Evolutionary conservation across 1,139 yeast species (phyloP).

Genomic region (Trichomonascaceae sp.): DNA sequence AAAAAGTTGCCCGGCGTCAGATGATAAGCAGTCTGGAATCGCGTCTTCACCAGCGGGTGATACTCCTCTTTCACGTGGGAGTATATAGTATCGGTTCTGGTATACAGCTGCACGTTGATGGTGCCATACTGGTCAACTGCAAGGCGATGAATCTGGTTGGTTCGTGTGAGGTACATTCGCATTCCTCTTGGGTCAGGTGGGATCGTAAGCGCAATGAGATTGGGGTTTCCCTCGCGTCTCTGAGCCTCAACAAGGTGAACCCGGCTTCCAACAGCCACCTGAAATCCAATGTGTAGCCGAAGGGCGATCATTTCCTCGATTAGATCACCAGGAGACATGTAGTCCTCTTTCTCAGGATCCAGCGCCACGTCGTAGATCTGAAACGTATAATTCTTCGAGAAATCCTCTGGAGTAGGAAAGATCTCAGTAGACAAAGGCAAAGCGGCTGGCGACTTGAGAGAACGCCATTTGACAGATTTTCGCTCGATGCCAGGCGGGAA

Average conservation of each 20-base stretch:
- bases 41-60: conserved; percentile 54
- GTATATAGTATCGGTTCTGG: conserved; percentile 10
- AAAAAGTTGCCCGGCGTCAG: conserved; percentile 45
- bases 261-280: conserved; percentile 61
- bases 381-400: conserved; percentile 32
- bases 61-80: conserved; percentile 21
- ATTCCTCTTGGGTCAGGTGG: conserved; percentile 39
- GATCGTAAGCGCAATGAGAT: conserved; percentile 26
- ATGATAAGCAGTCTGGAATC: conserved; percentile 60
- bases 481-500: conserved; percentile 60
- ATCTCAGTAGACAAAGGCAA: conserved; percentile 68
- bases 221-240: conserved; percentile 43
- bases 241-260: conserved; percentile 55
- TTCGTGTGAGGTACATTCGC: conserved; percentile 60
- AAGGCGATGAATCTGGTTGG: conserved; percentile 76
- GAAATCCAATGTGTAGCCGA: conserved; percentile 78
- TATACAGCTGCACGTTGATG: conserved; percentile 66
- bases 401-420: conserved; percentile 58
- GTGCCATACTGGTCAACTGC: conserved; percentile 56
- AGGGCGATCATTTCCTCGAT: conserved; percentile 81
- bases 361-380: conserved; percentile 53
- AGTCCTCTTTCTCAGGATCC: conserved; percentile 40
- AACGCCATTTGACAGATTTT: conserved; percentile 76
- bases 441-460: conserved; percentile 86
- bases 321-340: conserved; percentile 45